Evolutionary conservation across 2,329 filamentous ascomycete genomes (phyloP).

Genomic region (Aspergillus unguis): DNA sequence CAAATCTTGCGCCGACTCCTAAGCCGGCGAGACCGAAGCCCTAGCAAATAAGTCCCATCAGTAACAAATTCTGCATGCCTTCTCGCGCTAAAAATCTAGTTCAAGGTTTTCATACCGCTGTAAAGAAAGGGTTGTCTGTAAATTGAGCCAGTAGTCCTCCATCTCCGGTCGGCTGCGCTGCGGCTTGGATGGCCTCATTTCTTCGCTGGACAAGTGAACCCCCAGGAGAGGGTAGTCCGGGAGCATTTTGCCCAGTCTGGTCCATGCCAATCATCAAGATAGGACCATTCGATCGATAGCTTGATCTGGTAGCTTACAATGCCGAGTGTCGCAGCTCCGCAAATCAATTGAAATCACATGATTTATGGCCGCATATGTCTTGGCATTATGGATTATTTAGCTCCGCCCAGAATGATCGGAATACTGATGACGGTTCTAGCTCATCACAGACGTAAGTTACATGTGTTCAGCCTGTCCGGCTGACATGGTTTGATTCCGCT

Average conservation of each 20-base stretch:
- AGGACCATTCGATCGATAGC: slow-evolving; percentile 4
- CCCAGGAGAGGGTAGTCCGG: slow-evolving; percentile 29
- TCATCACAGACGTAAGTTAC: too few relatives aligned
- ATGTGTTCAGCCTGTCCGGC: too few relatives aligned
- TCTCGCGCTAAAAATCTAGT: not conserved
- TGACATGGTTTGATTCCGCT: too few relatives aligned
- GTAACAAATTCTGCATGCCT: not conserved
- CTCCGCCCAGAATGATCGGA: too few relatives aligned
- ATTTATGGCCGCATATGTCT: too few relatives aligned
- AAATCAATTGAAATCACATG: too few relatives aligned
- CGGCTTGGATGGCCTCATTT: slow-evolving; percentile 28
- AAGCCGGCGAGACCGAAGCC: slow-evolving; percentile 90
- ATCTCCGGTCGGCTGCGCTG: slow-evolving; percentile 32
- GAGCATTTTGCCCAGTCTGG: slow-evolving; percentile 31
- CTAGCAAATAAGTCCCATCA: slow-evolving; percentile 28
- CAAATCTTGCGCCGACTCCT: slow-evolving; percentile 75
- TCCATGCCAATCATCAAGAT: slow-evolving; percentile 34
- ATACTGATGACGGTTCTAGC: too few relatives aligned
- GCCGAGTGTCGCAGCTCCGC: too few relatives aligned
- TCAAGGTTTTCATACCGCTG: slow-evolving; percentile 37
- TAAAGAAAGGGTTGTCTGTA: slow-evolving; percentile 49
- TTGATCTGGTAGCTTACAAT: too few relatives aligned
- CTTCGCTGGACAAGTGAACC: slow-evolving; percentile 38
- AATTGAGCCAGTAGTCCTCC: slow-evolving; percentile 45
- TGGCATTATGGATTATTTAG: too few relatives aligned